Evolutionary conservation across 148 eudicot genomes (phyloP), one percentile per base, ranked within the genome.

Genomic region (Vaccinium macrocarpon): DNA sequence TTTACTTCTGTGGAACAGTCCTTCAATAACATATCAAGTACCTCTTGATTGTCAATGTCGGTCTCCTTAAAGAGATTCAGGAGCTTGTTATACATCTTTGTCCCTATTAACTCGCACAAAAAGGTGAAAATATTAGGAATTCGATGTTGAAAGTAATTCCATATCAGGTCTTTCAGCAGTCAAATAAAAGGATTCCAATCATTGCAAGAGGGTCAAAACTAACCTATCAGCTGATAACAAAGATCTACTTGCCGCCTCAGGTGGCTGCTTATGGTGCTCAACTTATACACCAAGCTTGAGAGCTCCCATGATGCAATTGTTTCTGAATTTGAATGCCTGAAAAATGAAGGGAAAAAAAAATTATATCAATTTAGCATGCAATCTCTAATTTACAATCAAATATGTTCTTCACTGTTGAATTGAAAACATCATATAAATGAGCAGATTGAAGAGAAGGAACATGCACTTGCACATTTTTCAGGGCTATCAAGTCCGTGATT

Each of bases 391-490:
- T 10, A 48, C n/a, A 38, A 32, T 29, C 72, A 32, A 53, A 3
- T 32, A 55, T 38, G 72, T 23, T 6, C 38, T 71, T 29, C 2
- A 19, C 0, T 19, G 21, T 21, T 46, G 23, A 19, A 18, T 49
- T 75, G 29, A 56, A 42, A 21, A 61, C 18, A 46, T 9, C 73
- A 15, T 42, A 49, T 25, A 1, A 8, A 23, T 23, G 14, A 9
- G 66, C 21, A n/a, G 77, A 84, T 55, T 57, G 84, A 85, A 86
- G 87, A 87, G 87, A 88, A 87, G 85, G 91, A 89, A 87, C 88
- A 90, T 90, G 96, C 96, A 95, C 94, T 91, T 90, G 92, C 92
- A 88, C 92, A 84, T 90, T 79, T 81, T 84, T 74, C 64, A 86
- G 82, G 87, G 87, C 86, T 85, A 83, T 89, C 79, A 89, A 85